A percentile compares a stretch with the other conserved stretches of the same genome.
Evolutionary conservation across 2,329 filamentous ascomycete species (phyloP).

Genomic region (Fusarium nisikadoi): DNA sequence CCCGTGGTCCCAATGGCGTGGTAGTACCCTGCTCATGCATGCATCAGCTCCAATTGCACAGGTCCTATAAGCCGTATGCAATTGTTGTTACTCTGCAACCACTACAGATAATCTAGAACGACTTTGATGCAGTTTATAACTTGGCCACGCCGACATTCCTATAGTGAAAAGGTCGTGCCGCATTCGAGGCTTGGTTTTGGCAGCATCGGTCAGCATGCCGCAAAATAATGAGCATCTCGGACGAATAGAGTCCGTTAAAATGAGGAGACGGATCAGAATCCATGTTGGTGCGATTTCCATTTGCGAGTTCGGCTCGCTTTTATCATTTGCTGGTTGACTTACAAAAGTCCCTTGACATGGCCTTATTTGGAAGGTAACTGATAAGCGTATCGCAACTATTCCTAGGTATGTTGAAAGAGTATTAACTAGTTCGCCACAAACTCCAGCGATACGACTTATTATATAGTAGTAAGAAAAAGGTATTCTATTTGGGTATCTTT

Average conservation of each 20-base stretch:
- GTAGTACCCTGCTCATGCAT: neutral
- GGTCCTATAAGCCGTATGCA: neutral
- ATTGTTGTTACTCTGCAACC: neutral
- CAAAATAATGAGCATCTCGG: conserved; percentile 1
- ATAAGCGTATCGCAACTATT: neutral
- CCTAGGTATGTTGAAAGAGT: neutral
- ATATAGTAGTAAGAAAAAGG: neutral
- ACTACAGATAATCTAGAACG: neutral
- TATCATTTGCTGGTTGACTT: conserved; percentile 1
- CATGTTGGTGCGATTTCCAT: neutral
- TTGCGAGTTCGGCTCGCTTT: neutral
- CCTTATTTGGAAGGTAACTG: conserved; percentile 38
- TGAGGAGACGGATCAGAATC: neutral
- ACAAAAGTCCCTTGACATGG: conserved; percentile 37
- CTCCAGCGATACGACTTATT: too few relatives aligned
- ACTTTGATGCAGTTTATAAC: neutral
- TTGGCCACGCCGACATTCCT: neutral
- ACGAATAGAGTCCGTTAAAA: conserved; percentile 1
- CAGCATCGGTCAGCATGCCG: conserved; percentile 9
- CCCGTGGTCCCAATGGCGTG: neutral
- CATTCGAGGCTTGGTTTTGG: neutral
- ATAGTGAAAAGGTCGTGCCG: neutral
- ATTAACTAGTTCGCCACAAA: neutral
- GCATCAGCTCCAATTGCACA: neutral
- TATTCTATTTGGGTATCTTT: conserved; percentile 25